These are phyloP conservation scores for Fusarium cyanostomum DNA, from an alignment of 2,329 filamentous ascomycete genomes.

Conservation along the genomic window DNA sequence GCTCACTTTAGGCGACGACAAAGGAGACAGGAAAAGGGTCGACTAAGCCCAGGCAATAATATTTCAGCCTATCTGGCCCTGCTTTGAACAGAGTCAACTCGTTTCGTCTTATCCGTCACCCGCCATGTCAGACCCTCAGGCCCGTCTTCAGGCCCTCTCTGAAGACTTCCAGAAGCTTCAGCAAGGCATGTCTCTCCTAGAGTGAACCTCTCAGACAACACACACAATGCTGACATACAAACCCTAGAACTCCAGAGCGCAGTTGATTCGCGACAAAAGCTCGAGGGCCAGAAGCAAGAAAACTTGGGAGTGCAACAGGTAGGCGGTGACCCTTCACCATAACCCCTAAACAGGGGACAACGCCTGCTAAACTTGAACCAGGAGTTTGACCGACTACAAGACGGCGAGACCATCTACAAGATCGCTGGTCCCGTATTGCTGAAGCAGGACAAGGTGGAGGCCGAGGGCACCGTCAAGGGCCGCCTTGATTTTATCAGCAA, in stretches of 20 bases:
- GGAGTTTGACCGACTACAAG: slow-evolving; percentile 83
- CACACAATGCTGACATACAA: slow-evolving; percentile 14
- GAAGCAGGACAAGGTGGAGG: slow-evolving; percentile 93
- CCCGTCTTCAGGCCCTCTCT: slow-evolving; percentile 80
- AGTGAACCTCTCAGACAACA: not conserved
- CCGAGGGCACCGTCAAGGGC: slow-evolving; percentile 88
- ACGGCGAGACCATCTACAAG: slow-evolving; percentile 94
- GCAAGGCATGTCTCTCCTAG: slow-evolving; percentile 65
- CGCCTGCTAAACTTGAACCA: slow-evolving; percentile 49
- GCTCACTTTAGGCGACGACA: slow-evolving; percentile 30
- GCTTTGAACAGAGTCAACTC: not conserved
- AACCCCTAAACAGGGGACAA: not conserved
- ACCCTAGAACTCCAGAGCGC: slow-evolving; percentile 77
- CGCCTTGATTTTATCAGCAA: slow-evolving; percentile 91
- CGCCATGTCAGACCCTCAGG: slow-evolving; percentile 76
- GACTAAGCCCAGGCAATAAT: not conserved
- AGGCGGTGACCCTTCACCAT: slow-evolving; percentile 15
- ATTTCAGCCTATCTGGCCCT: not conserved
- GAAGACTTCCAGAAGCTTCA: slow-evolving; percentile 91
- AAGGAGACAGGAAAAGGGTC: not conserved
- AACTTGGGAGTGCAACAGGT: slow-evolving; percentile 89
- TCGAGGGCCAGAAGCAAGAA: slow-evolving; percentile 94
- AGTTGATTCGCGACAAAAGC: slow-evolving; percentile 84
- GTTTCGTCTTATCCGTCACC: not conserved
- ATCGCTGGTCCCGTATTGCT: slow-evolving; percentile 90